Evolutionary conservation across 495 filamentous ascomycete genomes (phyloP).

Genomic region (Rostrohypoxylon terebratum): DNA sequence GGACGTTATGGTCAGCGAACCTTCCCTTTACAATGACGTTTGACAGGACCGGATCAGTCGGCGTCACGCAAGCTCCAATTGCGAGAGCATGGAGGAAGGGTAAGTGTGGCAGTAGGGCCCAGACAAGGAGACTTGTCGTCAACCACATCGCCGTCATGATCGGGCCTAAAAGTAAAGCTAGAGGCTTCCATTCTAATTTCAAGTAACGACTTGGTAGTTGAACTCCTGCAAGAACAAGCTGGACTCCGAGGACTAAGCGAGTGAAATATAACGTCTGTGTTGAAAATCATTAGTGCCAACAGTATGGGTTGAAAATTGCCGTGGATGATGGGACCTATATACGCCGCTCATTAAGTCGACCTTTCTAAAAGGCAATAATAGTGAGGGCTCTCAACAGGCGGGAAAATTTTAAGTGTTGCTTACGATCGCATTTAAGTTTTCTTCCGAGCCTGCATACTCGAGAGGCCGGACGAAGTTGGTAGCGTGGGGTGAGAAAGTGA

Average conservation of each 20-base stretch:
- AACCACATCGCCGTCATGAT: slow-evolving; percentile 93
- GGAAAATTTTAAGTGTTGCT: slow-evolving; percentile 16
- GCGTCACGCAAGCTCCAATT: slow-evolving; percentile 86
- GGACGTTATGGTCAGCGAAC: slow-evolving; percentile 91
- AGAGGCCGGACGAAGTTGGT: slow-evolving; percentile 80
- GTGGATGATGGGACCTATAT: background rate
- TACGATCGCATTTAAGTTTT: slow-evolving; percentile 52
- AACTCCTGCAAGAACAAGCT: slow-evolving; percentile 88
- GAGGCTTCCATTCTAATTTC: slow-evolving; percentile 79
- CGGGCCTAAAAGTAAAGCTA: slow-evolving; percentile 82
- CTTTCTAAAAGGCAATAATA: background rate
- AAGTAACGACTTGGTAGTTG: slow-evolving; percentile 93
- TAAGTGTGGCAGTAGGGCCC: slow-evolving; percentile 79
- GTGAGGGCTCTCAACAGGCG: background rate
- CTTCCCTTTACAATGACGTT: slow-evolving; percentile 94
- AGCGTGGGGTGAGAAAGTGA: slow-evolving; percentile 81
- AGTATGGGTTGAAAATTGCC: slow-evolving; percentile 47
- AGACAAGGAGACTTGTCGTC: slow-evolving; percentile 80
- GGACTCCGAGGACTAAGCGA: slow-evolving; percentile 89
- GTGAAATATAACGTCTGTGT: slow-evolving; percentile 79
- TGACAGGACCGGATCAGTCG: slow-evolving; percentile 90
- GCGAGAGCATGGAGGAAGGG: slow-evolving; percentile 81
- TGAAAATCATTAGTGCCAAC: slow-evolving; percentile 57
- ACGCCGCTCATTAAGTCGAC: background rate
- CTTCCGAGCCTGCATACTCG: slow-evolving; percentile 76